phyloP scores from a whole-genome alignment of 1,139 yeast genomes.

The Meyerozyma smithsonii region DNA sequence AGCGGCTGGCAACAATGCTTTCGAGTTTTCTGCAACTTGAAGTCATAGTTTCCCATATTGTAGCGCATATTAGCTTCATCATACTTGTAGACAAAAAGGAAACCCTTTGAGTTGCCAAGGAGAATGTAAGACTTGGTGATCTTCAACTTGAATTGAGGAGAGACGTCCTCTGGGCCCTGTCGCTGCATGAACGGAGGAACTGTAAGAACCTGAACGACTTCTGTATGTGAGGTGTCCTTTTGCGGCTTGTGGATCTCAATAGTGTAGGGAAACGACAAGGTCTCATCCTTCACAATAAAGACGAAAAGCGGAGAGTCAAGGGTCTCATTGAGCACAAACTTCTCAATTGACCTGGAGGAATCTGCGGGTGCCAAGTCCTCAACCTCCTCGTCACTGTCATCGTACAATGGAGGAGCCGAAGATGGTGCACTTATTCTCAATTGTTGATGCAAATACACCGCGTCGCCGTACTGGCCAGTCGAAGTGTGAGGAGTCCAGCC shows the following conservation, averaged over 20 bases:
- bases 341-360: neutral
- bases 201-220: neutral
- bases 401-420: neutral
- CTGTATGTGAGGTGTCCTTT: neutral
- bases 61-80: conserved; percentile 6
- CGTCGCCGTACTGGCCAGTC: conserved; percentile 21
- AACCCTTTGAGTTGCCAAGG: conserved; percentile 23
- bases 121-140: conserved; percentile 18
- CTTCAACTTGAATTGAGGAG: conserved; percentile 15
- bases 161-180: neutral
- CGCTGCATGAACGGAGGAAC: conserved; percentile 2
- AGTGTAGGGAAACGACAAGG: neutral
- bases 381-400: neutral
- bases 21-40: conserved; percentile 17
- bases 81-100: conserved; percentile 15
- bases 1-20: conserved; percentile 24
- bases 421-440: neutral
- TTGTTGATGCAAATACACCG: conserved; percentile 23
- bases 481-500: conserved; percentile 38
- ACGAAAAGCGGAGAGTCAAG: neutral
- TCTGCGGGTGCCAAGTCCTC: neutral
- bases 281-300: neutral
- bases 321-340: neutral
- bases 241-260: conserved; percentile 1
- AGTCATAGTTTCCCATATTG: conserved; percentile 17